These are phyloP conservation scores for Escallonia rubra DNA, from an alignment of 129 eudicot species.

Conservation along the genomic window DNA sequence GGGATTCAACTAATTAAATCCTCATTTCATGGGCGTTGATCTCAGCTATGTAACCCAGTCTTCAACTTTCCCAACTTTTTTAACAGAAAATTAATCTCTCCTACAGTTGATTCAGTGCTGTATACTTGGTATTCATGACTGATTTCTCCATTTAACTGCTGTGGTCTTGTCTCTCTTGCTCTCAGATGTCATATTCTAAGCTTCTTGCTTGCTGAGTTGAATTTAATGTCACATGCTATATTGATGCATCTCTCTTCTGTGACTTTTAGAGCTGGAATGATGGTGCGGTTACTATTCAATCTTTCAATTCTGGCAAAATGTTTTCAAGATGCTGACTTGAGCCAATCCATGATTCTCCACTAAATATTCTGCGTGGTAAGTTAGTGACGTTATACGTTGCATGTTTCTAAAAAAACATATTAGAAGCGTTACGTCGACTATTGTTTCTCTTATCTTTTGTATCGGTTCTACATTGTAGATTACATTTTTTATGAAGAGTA, in stretches of 20 bases:
- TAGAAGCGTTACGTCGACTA: conserved; percentile 1
- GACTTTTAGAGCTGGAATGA: conserved; percentile 99
- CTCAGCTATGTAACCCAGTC: conserved; percentile 71
- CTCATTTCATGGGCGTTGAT: conserved; percentile 87
- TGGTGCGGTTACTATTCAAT: conserved; percentile 98
- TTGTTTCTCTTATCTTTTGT: conserved; percentile 8
- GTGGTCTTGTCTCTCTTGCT: too few relatives aligned
- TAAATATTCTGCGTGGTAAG: conserved; percentile 77
- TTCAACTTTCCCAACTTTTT: too few relatives aligned
- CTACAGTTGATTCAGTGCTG: too few relatives aligned
- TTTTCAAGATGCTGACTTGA: conserved; percentile 50
- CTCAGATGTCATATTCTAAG: background rate
- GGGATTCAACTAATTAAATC: conserved; percentile 96
- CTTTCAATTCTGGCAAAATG: conserved; percentile 80
- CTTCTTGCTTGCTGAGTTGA: background rate
- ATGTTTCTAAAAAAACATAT: conserved; percentile 9
- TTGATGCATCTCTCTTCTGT: conserved; percentile 17
- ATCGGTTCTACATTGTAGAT: conserved; percentile 58
- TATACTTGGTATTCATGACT: too few relatives aligned
- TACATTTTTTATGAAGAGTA: too few relatives aligned
- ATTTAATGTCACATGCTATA: conserved; percentile 2
- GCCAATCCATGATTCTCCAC: conserved; percentile 85
- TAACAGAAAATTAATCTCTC: too few relatives aligned
- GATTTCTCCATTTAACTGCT: too few relatives aligned
- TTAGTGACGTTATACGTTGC: conserved; percentile 11